These are phyloP conservation scores for Aspergillus sclerotialis DNA, from an alignment of 2,329 filamentous ascomycete species.

Conservation along the genomic window DNA sequence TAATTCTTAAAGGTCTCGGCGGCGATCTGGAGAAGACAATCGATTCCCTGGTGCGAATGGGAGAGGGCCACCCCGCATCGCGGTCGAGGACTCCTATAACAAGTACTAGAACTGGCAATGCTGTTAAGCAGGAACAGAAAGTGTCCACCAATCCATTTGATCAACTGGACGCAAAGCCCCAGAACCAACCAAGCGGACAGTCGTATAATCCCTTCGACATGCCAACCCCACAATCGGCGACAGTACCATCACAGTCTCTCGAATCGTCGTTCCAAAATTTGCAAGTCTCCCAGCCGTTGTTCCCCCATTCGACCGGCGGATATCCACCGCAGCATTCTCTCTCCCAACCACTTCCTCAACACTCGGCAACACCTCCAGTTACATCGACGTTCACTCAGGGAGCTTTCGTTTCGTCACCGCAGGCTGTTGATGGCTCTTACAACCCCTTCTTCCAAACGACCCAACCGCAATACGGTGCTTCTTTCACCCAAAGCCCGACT, in stretches of 20 bases:
- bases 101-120: slow-evolving; percentile 12
- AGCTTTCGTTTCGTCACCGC: slow-evolving; percentile 27
- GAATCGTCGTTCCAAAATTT: slow-evolving; percentile 70
- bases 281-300: slow-evolving; percentile 63
- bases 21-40: slow-evolving; percentile 82
- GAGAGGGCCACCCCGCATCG: slow-evolving; percentile 56
- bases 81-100: slow-evolving; percentile 50
- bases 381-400: slow-evolving; percentile 28
- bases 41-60: slow-evolving; percentile 74
- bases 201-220: slow-evolving; percentile 65
- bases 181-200: slow-evolving; percentile 21
- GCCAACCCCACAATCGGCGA: slow-evolving; percentile 35
- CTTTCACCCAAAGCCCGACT: slow-evolving; percentile 8
- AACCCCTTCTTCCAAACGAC: slow-evolving; percentile 40
- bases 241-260: slow-evolving; percentile 34
- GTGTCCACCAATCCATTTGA: slow-evolving; percentile 63
- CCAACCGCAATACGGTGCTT: slow-evolving; percentile 17
- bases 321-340: slow-evolving; percentile 38
- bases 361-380: slow-evolving; percentile 38
- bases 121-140: slow-evolving; percentile 13
- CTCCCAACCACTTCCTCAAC: slow-evolving; percentile 34
- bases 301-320: slow-evolving; percentile 69
- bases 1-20: slow-evolving; percentile 72
- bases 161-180: slow-evolving; percentile 35
- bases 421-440: slow-evolving; percentile 25